Conservation (phyloP, 148 eudicot species). For the Chenopodium berlandieri region DNA sequence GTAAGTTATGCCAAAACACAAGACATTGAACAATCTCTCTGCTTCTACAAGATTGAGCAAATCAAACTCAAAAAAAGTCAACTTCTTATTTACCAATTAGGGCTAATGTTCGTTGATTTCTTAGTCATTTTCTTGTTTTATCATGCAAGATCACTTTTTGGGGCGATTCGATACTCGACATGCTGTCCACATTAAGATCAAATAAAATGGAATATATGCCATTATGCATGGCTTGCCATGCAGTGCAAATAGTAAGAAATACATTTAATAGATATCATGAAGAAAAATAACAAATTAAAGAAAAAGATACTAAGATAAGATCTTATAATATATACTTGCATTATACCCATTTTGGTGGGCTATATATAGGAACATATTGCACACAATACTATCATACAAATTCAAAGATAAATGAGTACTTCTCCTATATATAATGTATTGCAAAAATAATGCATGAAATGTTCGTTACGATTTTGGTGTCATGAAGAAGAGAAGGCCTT, state of each 20-base stretch:
- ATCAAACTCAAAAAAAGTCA: not conserved
- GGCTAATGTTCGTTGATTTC: not conserved
- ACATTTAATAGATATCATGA: not conserved
- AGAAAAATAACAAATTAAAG: too few relatives aligned
- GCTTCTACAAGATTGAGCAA: not conserved
- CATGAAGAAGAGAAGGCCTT: conserved; percentile 5
- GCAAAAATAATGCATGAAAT: not conserved
- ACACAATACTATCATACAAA: too few relatives aligned
- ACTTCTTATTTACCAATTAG: not conserved
- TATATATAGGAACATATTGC: too few relatives aligned
- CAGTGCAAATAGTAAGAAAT: not conserved
- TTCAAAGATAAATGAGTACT: too few relatives aligned
- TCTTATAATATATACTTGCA: not conserved
- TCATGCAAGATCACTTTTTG: not conserved
- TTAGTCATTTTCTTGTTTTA: not conserved
- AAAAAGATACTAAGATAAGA: not conserved
- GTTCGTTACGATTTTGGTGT: too few relatives aligned
- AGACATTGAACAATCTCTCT: not conserved
- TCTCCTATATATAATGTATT: not conserved
- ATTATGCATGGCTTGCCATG: conserved; percentile 9
- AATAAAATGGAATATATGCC: not conserved
- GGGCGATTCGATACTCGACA: not conserved
- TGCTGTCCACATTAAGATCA: not conserved
- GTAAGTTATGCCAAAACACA: not conserved
- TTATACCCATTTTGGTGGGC: too few relatives aligned